Percentiles rank a stretch among this genome's conserved stretches.
phyloP scores from a whole-genome alignment of 2,329 filamentous ascomycete genomes.

The Curvularia sp. region DNA sequence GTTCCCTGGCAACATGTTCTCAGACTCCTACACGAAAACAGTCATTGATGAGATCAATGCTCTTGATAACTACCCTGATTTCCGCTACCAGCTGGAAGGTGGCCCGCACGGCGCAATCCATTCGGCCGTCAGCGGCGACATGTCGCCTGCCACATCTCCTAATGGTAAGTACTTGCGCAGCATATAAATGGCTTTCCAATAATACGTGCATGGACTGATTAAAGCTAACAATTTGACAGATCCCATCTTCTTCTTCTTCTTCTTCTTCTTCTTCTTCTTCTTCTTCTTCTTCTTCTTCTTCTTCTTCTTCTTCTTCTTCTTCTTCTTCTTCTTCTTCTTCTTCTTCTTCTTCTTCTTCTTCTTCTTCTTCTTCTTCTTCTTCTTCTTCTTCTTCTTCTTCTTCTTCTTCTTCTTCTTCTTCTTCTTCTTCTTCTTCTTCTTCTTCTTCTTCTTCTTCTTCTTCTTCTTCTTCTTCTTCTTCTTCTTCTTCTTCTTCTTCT shows the following conservation, averaged over 20 bases:
- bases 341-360: too few species aligned
- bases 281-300: too few species aligned
- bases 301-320: too few species aligned
- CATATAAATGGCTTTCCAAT: not conserved
- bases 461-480: too few species aligned
- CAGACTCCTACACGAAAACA: not conserved
- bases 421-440: too few species aligned
- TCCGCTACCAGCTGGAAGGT: constrained; percentile 32
- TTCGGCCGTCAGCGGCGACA: constrained; percentile 36
- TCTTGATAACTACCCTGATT: constrained; percentile 20
- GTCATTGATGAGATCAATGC: not conserved
- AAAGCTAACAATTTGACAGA: constrained; percentile 13
- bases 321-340: too few species aligned
- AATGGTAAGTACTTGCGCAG: constrained; percentile 20
- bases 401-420: too few species aligned
- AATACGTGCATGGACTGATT: constrained; percentile 8
- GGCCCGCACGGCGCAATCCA: constrained; percentile 41
- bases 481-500: too few species aligned
- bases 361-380: too few species aligned
- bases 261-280: too few species aligned
- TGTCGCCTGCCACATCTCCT: constrained; percentile 36
- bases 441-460: too few species aligned
- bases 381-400: too few species aligned
- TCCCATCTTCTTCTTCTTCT: constrained; percentile 44
- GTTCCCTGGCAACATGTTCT: not conserved